Evolutionary conservation across 2,329 filamentous ascomycete genomes (phyloP), one percentile per base, ranked within the genome.

Genomic region (Phaeosphaeria sp.): DNA sequence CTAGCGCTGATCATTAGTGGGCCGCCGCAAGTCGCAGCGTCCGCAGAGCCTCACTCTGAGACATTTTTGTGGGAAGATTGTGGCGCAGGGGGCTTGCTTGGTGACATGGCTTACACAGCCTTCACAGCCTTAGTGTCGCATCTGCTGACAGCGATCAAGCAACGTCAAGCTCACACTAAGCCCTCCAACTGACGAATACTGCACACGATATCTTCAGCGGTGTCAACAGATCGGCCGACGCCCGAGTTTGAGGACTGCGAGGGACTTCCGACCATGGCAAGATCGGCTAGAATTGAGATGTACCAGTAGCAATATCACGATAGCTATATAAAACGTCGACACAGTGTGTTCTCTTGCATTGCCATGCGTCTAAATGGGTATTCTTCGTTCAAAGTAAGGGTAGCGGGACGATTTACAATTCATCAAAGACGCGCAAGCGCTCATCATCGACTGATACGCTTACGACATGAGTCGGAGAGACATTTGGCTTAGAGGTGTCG

Each of bases 51-150:
- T 43, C 51, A 53, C 47, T 44, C 43, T 47, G 27, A 43, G 51
- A 27, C 30, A 21, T n/a, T 13, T 1, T 41, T 25, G 30, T 13
- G 25, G 22, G 39, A 33, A 48, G 27, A 47, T 36, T 27, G 43
- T 53, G 51, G 51, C 51, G 43, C 51, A 25, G 51, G 18, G 30
- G 25, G 20, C 43, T 47, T 44, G 25, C 17, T 47, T 41, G 43
- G 43, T 53, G 51, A 41, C 27, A 47, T 47, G 1, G 44, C 23
- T 43, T 47, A 21, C 51, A 53, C 51, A 53, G 51, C 51, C 51
- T 3, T 36, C 13, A 6, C 6, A 11, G 30, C 30, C 13, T 11
- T 6, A 39, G 30, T 21, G 1, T 53, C 50, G 13, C 15, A 5
- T 18, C 20, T 48, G 51, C 51, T 53, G 43, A 53, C 51, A 46